phyloP scores from a whole-genome alignment of 208 protist species.

The Plasmodiophora brassicae region DNA sequence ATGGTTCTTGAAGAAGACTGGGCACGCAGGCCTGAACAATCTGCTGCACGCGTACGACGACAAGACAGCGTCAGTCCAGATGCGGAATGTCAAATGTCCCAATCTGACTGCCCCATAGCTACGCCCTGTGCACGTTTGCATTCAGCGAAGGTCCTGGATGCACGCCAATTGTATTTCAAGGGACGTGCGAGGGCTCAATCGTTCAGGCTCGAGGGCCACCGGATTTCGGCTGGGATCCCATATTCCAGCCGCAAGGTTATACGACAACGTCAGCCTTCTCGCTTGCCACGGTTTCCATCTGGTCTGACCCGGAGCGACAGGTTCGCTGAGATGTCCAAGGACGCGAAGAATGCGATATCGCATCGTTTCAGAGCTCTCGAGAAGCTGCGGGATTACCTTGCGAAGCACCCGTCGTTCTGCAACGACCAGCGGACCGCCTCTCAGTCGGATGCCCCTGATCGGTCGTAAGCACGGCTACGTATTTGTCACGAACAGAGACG shows the following conservation, averaged over 20 bases:
- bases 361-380: slow-evolving; percentile 74
- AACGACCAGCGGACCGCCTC: too few species aligned
- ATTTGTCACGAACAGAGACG: too few species aligned
- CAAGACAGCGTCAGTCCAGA: slow-evolving; percentile 31
- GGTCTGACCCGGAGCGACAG: not conserved
- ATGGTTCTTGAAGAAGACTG: slow-evolving; percentile 81
- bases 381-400: slow-evolving; percentile 41
- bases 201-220: slow-evolving; percentile 61
- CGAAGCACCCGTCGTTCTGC: too few species aligned
- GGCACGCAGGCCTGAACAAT: slow-evolving; percentile 67
- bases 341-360: slow-evolving; percentile 85
- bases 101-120: not conserved
- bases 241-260: slow-evolving; percentile 78
- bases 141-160: not conserved
- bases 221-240: slow-evolving; percentile 84
- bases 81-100: not conserved
- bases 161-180: not conserved
- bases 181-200: slow-evolving; percentile 57
- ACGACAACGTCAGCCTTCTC: not conserved
- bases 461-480: too few species aligned
- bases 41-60: slow-evolving; percentile 51
- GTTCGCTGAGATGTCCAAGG: slow-evolving; percentile 68
- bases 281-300: not conserved
- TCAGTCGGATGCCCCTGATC: too few species aligned
- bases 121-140: slow-evolving; percentile 2